Base-by-base conservation (phyloP, 331 rosid species). In the Erythrophleum ivorense region DNA sequence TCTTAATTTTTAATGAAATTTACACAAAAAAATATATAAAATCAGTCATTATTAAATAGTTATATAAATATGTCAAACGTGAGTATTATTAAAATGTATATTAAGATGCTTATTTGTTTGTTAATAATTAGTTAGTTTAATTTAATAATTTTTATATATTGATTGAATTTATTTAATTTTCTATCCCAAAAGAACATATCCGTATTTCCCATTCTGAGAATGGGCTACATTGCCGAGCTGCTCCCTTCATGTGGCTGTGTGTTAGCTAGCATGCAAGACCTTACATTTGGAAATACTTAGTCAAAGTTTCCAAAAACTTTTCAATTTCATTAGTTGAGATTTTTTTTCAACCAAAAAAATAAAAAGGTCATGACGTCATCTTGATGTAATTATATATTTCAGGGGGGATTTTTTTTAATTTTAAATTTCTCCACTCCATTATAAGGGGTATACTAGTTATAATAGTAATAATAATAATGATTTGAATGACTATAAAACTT, bases 331-430 rank as follows among this genome's bases (percentile, higher is more conserved):
- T 24, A n/a, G 31, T 60, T 29, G 40, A 29, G 3, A 5, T 18
- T 4, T 6, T 24, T 1, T 24, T 24, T 24, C 29, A 0, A 24
- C 29, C 29, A 24, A 24, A 24, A 43, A 31, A 33, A n/a, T n/a
- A n/a, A 11, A 64, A 34, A 46, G 14, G 2, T 13, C 38, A 24
- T 74, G 84, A 79, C 84, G 34, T 74, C 87, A 74, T 77, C 53
- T 65, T 84, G 81, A 75, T 59, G 81, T 63, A 68, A 45, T 76
- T 55, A 81, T 69, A 68, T 57, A 21, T 19, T 68, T 19, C 0
- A 38, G 7, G 36, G 7, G 24, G 15, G 46, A 13, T 1, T 1
- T 11, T n/a, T 29, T 62, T 62, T 11, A 62, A 19, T n/a, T 18
- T n/a, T 54, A 2, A 54, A 18, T 6, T 18, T 0, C 11, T 7